Conservation (phyloP, 2,329 filamentous ascomycete genomes). For the Macrophomina phaseolina region DNA sequence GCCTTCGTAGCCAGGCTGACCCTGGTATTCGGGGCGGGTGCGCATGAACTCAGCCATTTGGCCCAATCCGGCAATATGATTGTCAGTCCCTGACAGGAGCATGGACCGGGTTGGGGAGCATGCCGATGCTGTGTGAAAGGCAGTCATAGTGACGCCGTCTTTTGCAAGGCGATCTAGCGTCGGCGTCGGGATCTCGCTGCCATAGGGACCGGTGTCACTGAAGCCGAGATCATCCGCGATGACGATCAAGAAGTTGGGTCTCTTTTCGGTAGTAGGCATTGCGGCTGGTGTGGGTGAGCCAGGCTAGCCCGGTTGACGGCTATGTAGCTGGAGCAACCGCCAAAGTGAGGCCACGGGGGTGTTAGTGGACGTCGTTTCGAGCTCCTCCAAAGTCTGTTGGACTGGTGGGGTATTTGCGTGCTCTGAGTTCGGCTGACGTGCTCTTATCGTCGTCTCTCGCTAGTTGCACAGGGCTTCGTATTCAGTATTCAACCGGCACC, state of each 20-base stretch:
- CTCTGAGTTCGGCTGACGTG: constrained; percentile 3
- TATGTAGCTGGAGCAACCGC: no score
- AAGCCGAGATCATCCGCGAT: constrained; percentile 35
- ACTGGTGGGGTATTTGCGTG: not conserved
- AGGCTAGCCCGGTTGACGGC: no score
- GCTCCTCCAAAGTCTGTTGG: not conserved
- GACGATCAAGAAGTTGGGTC: constrained; percentile 37
- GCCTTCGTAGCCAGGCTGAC: constrained; percentile 24
- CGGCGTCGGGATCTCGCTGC: constrained; percentile 28
- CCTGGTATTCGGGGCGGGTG: constrained; percentile 10
- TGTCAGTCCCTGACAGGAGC: constrained; percentile 27
- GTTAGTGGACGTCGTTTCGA: not conserved
- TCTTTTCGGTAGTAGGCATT: constrained; percentile 9
- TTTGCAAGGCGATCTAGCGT: constrained; percentile 27
- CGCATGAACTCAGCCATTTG: constrained; percentile 23
- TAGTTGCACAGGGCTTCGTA: no score
- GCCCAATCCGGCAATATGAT: constrained; percentile 28
- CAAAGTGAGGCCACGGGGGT: not conserved
- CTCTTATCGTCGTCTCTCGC: not conserved
- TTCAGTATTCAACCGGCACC: no score
- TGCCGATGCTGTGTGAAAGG: constrained; percentile 28
- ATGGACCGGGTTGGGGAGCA: constrained; percentile 31
- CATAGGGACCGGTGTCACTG: constrained; percentile 28
- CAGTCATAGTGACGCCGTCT: constrained; percentile 24
- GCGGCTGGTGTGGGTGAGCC: not conserved